phyloP scores from a whole-genome alignment of 108 stramenopile genomes.

The Nitzschia inconspicua region DNA sequence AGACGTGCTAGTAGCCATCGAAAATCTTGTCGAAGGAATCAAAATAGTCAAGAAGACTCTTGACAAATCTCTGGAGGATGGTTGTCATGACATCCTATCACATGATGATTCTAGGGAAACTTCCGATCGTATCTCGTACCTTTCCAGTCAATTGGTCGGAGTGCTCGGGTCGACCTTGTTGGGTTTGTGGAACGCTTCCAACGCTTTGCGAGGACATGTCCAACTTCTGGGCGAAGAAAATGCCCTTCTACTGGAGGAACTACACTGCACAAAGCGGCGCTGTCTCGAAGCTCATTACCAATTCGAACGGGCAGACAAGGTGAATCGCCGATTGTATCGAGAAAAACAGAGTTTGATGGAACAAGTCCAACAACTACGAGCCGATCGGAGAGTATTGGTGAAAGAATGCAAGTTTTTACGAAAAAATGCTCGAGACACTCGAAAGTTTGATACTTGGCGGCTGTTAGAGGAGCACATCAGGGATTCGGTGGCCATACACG shows the following conservation, averaged over 20 bases:
- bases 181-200: slow-evolving; percentile 12
- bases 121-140: not conserved
- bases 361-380: slow-evolving; percentile 4
- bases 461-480: slow-evolving; percentile 3
- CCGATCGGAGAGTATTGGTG: slow-evolving; percentile 5
- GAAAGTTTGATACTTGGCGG: slow-evolving; percentile 17
- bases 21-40: slow-evolving; percentile 12
- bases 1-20: no score
- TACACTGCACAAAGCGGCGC: slow-evolving; percentile 4
- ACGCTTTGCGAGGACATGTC: slow-evolving; percentile 10
- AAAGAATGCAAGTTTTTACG: slow-evolving; percentile 16
- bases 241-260: not conserved
- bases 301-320: slow-evolving; percentile 2
- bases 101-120: not conserved
- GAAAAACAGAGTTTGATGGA: slow-evolving; percentile 11
- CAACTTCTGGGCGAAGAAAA: not conserved
- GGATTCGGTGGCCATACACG: slow-evolving; percentile 14
- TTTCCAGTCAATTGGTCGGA: slow-evolving; percentile 10
- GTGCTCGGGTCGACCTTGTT: slow-evolving; percentile 15
- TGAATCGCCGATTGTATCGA: not conserved
- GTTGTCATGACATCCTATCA: not conserved
- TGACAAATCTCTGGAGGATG: not conserved
- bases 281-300: not conserved
- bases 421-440: not conserved
- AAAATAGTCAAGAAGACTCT: slow-evolving; percentile 23